These are phyloP conservation scores for Abortiporus biennis DNA, from an alignment of 1,284 basidiomycete genomes.

Conservation along the genomic window DNA sequence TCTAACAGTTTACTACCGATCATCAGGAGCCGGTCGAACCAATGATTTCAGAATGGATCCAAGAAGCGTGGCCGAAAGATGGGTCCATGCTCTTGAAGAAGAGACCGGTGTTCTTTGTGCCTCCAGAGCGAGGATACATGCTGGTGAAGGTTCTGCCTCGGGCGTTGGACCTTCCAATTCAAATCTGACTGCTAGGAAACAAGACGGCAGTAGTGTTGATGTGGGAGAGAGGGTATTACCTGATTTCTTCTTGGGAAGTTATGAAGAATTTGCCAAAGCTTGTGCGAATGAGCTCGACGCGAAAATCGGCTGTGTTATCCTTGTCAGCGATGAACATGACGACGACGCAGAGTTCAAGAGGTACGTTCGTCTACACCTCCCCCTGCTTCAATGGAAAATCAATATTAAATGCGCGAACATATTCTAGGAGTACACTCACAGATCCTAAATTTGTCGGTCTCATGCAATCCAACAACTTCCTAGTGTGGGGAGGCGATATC, in stretches of 20 bases:
- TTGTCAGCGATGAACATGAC: constrained; percentile 91
- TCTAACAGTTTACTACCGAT: constrained; percentile 43
- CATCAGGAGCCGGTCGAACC: constrained; percentile 21
- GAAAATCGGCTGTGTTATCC: constrained; percentile 73
- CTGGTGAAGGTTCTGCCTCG: constrained; percentile 24
- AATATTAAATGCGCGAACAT: not conserved
- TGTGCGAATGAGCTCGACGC: constrained; percentile 59
- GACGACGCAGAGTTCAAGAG: constrained; percentile 84
- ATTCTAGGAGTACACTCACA: constrained; percentile 63
- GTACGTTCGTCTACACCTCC: constrained; percentile 30
- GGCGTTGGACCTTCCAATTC: constrained; percentile 30
- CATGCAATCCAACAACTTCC: constrained; percentile 63
- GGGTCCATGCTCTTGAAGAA: constrained; percentile 74
- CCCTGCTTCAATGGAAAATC: not conserved
- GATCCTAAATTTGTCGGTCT: constrained; percentile 63
- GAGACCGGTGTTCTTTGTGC: constrained; percentile 69
- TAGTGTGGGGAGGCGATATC: constrained; percentile 86
- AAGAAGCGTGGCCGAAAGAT: constrained; percentile 49
- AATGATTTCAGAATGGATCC: constrained; percentile 25
- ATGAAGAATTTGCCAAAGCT: constrained; percentile 70
- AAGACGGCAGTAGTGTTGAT: constrained; percentile 12
- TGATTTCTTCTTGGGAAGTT: constrained; percentile 78
- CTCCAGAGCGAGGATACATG: constrained; percentile 31
- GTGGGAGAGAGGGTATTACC: constrained; percentile 43
- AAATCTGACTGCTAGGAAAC: constrained; percentile 23